Evolutionary conservation across 2,329 filamentous ascomycete genomes (phyloP).

Genomic region (Bipolaris bicolor): DNA sequence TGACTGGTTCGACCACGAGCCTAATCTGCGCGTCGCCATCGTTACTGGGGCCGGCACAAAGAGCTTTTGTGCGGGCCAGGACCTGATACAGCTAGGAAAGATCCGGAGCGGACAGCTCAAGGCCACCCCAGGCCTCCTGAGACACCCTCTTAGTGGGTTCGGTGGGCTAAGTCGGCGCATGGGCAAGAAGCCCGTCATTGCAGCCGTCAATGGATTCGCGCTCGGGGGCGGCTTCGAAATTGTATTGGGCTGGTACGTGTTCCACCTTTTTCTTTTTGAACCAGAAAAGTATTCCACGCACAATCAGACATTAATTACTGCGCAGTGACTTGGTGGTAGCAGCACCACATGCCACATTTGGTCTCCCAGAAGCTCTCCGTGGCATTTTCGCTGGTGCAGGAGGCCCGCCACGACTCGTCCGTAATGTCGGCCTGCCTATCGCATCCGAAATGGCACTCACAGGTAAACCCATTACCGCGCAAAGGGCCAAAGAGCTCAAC

Average conservation of each 20-base stretch:
- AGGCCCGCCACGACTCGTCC: slow-evolving; percentile 59
- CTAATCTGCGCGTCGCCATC: slow-evolving; percentile 55
- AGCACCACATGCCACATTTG: slow-evolving; percentile 58
- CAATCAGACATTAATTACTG: slow-evolving; percentile 11
- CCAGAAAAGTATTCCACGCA: neutral
- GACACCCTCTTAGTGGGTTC: slow-evolving; percentile 58
- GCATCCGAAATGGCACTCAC: slow-evolving; percentile 60
- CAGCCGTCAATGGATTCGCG: slow-evolving; percentile 64
- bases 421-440: slow-evolving; percentile 56
- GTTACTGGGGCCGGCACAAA: slow-evolving; percentile 59
- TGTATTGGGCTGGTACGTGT: slow-evolving; percentile 59
- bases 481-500: slow-evolving; percentile 52
- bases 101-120: slow-evolving; percentile 36
- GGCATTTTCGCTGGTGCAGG: slow-evolving; percentile 62
- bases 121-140: slow-evolving; percentile 31
- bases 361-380: slow-evolving; percentile 60
- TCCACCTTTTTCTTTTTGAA: neutral
- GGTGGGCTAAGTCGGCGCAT: slow-evolving; percentile 61
- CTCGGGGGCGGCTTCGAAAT: slow-evolving; percentile 66
- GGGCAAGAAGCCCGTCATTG: slow-evolving; percentile 67
- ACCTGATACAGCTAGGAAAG: slow-evolving; percentile 56
- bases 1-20: slow-evolving; percentile 61
- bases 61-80: slow-evolving; percentile 63
- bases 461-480: slow-evolving; percentile 53
- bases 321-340: slow-evolving; percentile 60